Conservation (phyloP, 1,284 basidiomycete species). For the Mycena sp. region DNA sequence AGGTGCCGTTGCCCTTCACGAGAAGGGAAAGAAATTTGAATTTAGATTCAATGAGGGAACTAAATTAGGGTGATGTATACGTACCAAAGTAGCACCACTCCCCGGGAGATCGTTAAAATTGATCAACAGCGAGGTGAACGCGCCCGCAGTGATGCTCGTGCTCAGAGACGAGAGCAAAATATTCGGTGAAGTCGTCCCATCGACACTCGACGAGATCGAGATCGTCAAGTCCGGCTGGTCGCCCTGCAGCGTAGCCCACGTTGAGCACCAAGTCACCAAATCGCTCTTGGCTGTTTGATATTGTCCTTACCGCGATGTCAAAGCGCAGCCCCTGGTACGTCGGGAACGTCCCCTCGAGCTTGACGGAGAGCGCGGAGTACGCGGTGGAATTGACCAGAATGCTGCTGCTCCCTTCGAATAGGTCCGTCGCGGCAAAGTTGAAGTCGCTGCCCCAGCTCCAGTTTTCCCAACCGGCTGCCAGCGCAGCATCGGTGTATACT, state of each 20-base stretch:
- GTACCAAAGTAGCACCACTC: constrained; percentile 48
- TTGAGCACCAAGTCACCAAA: no score
- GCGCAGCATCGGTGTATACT: no score
- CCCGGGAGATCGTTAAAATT: constrained; percentile 56
- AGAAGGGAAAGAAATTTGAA: background rate
- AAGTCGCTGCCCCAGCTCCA: constrained; percentile 60
- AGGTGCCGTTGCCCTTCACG: constrained; percentile 48
- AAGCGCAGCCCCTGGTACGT: constrained; percentile 55
- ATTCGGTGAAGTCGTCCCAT: constrained; percentile 44
- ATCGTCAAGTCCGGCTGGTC: constrained; percentile 51
- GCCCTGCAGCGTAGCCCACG: constrained; percentile 40
- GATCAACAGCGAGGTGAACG: constrained; percentile 53
- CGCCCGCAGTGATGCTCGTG: constrained; percentile 43
- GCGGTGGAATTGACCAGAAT: constrained; percentile 52
- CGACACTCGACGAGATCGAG: constrained; percentile 47
- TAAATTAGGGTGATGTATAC: constrained; percentile 8
- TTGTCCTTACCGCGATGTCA: constrained; percentile 52
- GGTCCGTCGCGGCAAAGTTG: constrained; percentile 55
- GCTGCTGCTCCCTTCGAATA: constrained; percentile 51
- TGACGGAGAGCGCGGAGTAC: constrained; percentile 55
- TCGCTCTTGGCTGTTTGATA: no score
- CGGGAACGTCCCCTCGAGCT: constrained; percentile 49
- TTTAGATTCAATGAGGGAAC: no score
- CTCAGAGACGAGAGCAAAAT: constrained; percentile 53
- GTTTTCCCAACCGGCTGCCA: constrained; percentile 57